phyloP scores from a whole-genome alignment of 352 stramenopile genomes.

The Phytophthora parvispora region DNA sequence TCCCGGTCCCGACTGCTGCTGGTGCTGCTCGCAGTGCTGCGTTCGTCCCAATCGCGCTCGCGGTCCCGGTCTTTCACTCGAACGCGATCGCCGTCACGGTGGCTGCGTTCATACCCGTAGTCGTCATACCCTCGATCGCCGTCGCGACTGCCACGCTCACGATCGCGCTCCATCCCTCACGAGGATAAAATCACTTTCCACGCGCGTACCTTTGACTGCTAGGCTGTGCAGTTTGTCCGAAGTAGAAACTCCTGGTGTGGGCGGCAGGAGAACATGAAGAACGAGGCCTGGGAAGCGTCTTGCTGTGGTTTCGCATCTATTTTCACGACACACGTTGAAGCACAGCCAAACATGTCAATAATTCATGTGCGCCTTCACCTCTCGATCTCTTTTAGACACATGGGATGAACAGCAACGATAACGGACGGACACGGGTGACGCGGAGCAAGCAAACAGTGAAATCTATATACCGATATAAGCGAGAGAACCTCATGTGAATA shows the following conservation, averaged over 20 bases:
- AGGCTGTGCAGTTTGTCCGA: slow-evolving; percentile 15
- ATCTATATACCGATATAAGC: slow-evolving; percentile 38
- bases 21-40: slow-evolving; percentile 34
- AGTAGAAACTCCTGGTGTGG: slow-evolving; percentile 35
- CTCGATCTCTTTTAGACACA: slow-evolving; percentile 10
- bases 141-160: slow-evolving; percentile 32
- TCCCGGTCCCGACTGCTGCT: slow-evolving; percentile 41
- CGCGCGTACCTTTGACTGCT: slow-evolving; percentile 12
- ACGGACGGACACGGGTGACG: slow-evolving; percentile 15
- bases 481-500: slow-evolving; percentile 16
- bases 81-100: slow-evolving; percentile 28
- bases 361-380: slow-evolving; percentile 2
- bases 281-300: slow-evolving; percentile 16
- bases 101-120: slow-evolving; percentile 28
- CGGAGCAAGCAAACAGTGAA: slow-evolving; percentile 31
- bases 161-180: slow-evolving; percentile 47
- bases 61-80: slow-evolving; percentile 33
- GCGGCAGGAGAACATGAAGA: background rate
- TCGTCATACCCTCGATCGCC: slow-evolving; percentile 26
- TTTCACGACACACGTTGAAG: slow-evolving; percentile 14
- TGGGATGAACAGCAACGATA: slow-evolving; percentile 18
- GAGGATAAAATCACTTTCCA: slow-evolving; percentile 6
- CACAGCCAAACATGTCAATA: slow-evolving; percentile 6
- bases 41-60: slow-evolving; percentile 45
- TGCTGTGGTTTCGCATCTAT: slow-evolving; percentile 44